A percentile compares a stretch with the other conserved stretches of the same genome.
Evolutionary conservation across 192 early-diverging fungal species (phyloP).

Genomic region (Coemansia sp.): DNA sequence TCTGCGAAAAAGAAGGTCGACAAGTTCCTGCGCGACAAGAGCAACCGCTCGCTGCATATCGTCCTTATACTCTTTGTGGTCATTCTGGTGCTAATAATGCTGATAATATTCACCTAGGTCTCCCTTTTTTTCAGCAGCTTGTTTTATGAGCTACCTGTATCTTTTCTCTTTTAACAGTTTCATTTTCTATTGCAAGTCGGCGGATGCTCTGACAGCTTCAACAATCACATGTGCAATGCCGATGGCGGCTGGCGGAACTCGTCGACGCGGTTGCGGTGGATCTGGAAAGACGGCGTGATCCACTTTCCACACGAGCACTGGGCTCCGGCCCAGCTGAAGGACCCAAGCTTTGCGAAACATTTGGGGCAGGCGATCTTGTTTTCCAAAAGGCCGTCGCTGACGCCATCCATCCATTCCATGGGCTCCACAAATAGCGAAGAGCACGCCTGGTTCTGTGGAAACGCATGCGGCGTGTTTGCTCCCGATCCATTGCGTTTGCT

Average conservation of each 20-base stretch:
- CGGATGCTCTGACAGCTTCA: too few relatives aligned
- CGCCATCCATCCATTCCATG: slow-evolving; percentile 79
- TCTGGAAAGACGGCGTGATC: slow-evolving; percentile 78
- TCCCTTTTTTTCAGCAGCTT: background rate
- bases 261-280: slow-evolving; percentile 77
- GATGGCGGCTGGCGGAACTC: slow-evolving; percentile 43
- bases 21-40: slow-evolving; percentile 50
- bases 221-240: background rate
- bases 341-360: slow-evolving; percentile 77
- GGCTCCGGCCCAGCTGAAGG: slow-evolving; percentile 74
- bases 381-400: slow-evolving; percentile 60
- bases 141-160: background rate
- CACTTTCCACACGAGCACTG: slow-evolving; percentile 84
- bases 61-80: slow-evolving; percentile 44
- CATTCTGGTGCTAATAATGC: slow-evolving; percentile 48
- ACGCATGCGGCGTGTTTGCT: slow-evolving; percentile 48
- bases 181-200: background rate
- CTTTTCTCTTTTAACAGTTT: background rate
- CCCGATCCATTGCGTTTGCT: slow-evolving; percentile 66
- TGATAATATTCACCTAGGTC: slow-evolving; percentile 46
- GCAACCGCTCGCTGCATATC: slow-evolving; percentile 45
- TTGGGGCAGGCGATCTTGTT: slow-evolving; percentile 79
- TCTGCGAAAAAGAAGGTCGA: slow-evolving; percentile 37
- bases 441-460: slow-evolving; percentile 59
- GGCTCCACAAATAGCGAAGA: slow-evolving; percentile 83